Conservation (phyloP, 805 yeast genomes). For the Candida ortonii region DNA sequence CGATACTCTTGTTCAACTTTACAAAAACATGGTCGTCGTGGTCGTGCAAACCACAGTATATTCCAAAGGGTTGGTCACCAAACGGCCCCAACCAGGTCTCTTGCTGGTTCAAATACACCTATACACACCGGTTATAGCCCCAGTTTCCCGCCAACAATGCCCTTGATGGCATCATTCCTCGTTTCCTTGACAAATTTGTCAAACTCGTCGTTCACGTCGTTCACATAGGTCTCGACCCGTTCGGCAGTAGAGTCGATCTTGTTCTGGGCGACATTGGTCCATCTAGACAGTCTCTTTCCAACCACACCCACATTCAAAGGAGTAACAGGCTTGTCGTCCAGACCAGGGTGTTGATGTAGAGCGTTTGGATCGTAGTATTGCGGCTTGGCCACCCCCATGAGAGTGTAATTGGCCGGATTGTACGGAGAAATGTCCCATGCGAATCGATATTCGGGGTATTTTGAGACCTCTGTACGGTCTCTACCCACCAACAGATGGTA, state of each 20-base stretch:
- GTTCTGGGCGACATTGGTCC: conserved; percentile 23
- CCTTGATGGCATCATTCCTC: conserved; percentile 29
- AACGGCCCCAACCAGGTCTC: no score
- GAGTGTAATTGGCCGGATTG: conserved; percentile 31
- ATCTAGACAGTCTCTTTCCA: conserved; percentile 18
- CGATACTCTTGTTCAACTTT: no score
- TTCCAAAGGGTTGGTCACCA: no score
- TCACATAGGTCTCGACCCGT: conserved; percentile 27
- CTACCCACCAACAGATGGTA: conserved; percentile 71
- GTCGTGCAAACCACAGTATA: no score
- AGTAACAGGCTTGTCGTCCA: conserved; percentile 18
- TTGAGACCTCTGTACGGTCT: conserved; percentile 51
- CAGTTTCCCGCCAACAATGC: conserved; percentile 24
- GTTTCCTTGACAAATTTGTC: conserved; percentile 30
- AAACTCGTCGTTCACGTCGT: conserved; percentile 30
- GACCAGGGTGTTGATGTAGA: conserved; percentile 28
- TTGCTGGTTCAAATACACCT: no score
- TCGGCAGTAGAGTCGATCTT: conserved; percentile 25
- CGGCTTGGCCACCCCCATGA: conserved; percentile 30
- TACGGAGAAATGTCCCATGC: conserved; percentile 46
- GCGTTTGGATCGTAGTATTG: conserved; percentile 33
- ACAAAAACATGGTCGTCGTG: no score
- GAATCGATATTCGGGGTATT: conserved; percentile 48
- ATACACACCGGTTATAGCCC: conserved; percentile 15
- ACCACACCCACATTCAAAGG: conserved; percentile 12